These are phyloP conservation scores for Lactarius evosmus DNA, from an alignment of 768 basidiomycete genomes.

Conservation along the genomic window DNA sequence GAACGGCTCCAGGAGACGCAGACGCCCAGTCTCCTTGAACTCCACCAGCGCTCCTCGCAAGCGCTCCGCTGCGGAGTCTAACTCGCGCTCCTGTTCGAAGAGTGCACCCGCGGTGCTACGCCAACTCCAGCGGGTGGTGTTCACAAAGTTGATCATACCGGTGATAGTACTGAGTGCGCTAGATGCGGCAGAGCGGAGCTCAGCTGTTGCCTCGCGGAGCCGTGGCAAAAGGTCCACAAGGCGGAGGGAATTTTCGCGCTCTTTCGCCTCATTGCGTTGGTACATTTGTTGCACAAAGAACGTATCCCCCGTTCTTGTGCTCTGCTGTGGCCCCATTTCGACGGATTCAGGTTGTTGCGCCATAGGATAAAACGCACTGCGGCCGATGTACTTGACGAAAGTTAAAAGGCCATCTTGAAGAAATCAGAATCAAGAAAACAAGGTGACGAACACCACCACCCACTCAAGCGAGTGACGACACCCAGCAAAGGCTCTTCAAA, in stretches of 20 bases:
- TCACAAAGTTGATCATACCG: slow-evolving; percentile 35
- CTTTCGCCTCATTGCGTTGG: slow-evolving; percentile 31
- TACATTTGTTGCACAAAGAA: slow-evolving; percentile 38
- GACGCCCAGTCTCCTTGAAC: slow-evolving; percentile 37
- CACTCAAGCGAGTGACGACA: slow-evolving; percentile 39
- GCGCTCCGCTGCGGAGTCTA: slow-evolving; percentile 33
- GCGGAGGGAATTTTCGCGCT: slow-evolving; percentile 34
- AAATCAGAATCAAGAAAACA: slow-evolving; percentile 8
- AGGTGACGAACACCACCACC: slow-evolving; percentile 10
- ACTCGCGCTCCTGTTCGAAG: slow-evolving; percentile 24
- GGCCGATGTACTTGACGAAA: slow-evolving; percentile 34
- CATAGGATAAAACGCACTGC: slow-evolving; percentile 16
- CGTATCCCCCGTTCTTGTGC: slow-evolving; percentile 34
- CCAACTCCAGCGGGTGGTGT: slow-evolving; percentile 36
- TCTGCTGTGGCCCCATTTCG: slow-evolving; percentile 15
- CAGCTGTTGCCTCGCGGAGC: slow-evolving; percentile 36
- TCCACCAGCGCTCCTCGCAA: slow-evolving; percentile 33
- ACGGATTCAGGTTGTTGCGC: slow-evolving; percentile 12
- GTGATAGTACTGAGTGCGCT: slow-evolving; percentile 32
- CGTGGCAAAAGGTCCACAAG: slow-evolving; percentile 38
- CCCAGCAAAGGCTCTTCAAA: slow-evolving; percentile 38
- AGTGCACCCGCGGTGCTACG: slow-evolving; percentile 26
- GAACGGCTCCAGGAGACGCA: slow-evolving; percentile 45
- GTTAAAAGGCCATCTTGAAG: slow-evolving; percentile 36
- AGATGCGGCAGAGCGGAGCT: slow-evolving; percentile 36